phyloP scores from a whole-genome alignment of 176 grass and related monocot species.

The Secale cereale region DNA sequence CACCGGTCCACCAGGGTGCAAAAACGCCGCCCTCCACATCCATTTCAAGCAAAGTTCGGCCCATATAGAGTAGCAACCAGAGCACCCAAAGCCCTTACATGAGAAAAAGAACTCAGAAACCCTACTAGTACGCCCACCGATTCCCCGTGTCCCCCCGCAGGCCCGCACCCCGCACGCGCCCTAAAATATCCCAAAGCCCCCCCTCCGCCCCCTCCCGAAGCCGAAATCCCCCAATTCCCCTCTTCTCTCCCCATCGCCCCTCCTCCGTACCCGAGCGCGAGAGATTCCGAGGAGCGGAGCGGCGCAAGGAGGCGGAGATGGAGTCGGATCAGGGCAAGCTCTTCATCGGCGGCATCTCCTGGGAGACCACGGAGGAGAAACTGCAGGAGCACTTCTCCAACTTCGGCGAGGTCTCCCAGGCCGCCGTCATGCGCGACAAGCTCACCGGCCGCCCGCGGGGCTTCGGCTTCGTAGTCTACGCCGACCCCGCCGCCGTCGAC shows the following conservation, averaged over 20 bases:
- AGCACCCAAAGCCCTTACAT: neutral
- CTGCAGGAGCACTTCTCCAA: slow-evolving; percentile 79
- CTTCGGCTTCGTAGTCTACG: slow-evolving; percentile 96
- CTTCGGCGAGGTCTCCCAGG: slow-evolving; percentile 81
- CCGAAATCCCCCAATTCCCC: slow-evolving; percentile 45
- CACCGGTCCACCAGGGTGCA: too few species aligned
- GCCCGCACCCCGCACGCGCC: neutral
- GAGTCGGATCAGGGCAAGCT: slow-evolving; percentile 98
- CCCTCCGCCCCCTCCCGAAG: neutral
- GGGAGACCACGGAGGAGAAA: slow-evolving; percentile 98
- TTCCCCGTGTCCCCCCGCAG: slow-evolving; percentile 6
- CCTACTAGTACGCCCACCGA: slow-evolving; percentile 1
- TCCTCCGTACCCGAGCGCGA: slow-evolving; percentile 7
- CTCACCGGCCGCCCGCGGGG: slow-evolving; percentile 83
- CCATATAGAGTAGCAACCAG: neutral
- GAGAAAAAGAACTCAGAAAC: neutral
- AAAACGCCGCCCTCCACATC: too few species aligned
- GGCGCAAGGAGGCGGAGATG: slow-evolving; percentile 54
- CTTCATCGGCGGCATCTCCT: slow-evolving; percentile 98
- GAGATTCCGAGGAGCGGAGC: neutral
- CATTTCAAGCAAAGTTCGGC: neutral
- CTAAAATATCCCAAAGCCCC: slow-evolving; percentile 35
- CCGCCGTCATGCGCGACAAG: slow-evolving; percentile 94
- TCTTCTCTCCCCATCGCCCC: neutral
- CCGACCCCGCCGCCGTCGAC: slow-evolving; percentile 77